Conservation (phyloP, 2,329 filamentous ascomycete species). For the Cryphonectria carpinicola region DNA sequence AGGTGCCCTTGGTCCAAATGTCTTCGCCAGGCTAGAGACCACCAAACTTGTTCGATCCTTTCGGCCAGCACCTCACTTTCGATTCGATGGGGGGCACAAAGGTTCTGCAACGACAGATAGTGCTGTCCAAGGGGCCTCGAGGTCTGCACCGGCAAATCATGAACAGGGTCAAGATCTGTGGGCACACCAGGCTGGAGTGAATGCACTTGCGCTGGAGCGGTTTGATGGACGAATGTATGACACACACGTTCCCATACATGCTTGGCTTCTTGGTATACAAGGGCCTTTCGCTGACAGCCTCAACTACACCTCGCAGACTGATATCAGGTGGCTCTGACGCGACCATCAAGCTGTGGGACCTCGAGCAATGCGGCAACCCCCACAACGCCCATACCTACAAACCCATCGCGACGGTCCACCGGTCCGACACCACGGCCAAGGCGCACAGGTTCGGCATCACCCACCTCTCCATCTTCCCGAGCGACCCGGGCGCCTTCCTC, state of each 20-base stretch:
- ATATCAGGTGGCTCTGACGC: constrained; percentile 86
- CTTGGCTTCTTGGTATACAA: neutral
- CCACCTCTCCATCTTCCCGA: constrained; percentile 77
- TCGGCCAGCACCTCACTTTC: constrained; percentile 66
- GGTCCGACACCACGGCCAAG: constrained; percentile 39
- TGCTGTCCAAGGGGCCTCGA: constrained; percentile 32
- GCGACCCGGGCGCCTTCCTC: constrained; percentile 75
- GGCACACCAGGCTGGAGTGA: constrained; percentile 81
- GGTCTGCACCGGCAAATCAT: constrained; percentile 29
- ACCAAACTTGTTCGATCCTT: constrained; percentile 71
- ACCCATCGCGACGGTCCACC: constrained; percentile 56
- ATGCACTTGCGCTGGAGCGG: constrained; percentile 76
- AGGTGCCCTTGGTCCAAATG: constrained; percentile 66
- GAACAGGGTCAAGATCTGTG: constrained; percentile 47
- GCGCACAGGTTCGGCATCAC: constrained; percentile 74
- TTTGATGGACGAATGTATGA: constrained; percentile 76
- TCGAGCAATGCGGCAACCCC: constrained; percentile 62
- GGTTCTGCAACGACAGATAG: constrained; percentile 36
- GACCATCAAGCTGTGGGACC: constrained; percentile 84
- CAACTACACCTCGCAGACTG: constrained; percentile 54
- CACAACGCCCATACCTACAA: constrained; percentile 53
- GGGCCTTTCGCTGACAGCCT: constrained; percentile 7
- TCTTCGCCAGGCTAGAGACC: constrained; percentile 68
- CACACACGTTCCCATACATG: neutral
- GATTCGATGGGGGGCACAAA: constrained; percentile 68